Evolutionary conservation across 306 rosid species (phyloP), one percentile per base, ranked within the genome.

Genomic region (Myrica gale): DNA sequence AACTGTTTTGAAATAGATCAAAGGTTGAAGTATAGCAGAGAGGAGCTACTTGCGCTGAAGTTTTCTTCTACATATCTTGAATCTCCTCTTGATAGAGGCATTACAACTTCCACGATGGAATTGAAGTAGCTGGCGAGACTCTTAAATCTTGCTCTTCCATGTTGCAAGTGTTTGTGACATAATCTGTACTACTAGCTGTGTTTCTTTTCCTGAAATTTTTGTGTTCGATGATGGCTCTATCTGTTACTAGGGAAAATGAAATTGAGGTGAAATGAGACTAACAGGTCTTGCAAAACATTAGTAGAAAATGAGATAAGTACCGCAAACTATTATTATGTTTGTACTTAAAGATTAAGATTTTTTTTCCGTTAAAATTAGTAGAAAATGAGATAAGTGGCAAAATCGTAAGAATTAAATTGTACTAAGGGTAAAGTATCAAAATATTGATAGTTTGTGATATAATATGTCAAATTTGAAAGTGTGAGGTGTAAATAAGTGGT

Each of bases 21-120:
- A 84, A 88, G 97, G 69, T 37, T 90, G 82, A 95, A 92, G 83
- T 95, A 95, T 72, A 81, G 87, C 75, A 84, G 82, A 76, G 92
- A 90, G 48, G 97, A 92, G 89, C 84, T 95, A 70, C 92, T 92
- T 66, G 88, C 87, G 2, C 81, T 95, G 84, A 95, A 76, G 77
- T 79, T 58, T 58, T 78, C 81, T 6, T 78, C 82, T 6, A 4
- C 57, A 4, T 32, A 81, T 74, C 55, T 16, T 50, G 55, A 61
- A 46, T 16, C 77, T 42, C 77, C 74, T 73, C 65, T 37, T 44
- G 65, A 71, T 60, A 17, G 60, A 46, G 69, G 11, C 16, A 66
- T 17, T 65, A 32, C n/a, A 39, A 26, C 47, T 39, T 37, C 65
- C 10, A 53, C 73, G 76, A 51, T n/a, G 47, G n/a, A 41, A 68